phyloP scores from a whole-genome alignment of 2,329 filamentous ascomycete genomes.

The Hypoxylon sp. region DNA sequence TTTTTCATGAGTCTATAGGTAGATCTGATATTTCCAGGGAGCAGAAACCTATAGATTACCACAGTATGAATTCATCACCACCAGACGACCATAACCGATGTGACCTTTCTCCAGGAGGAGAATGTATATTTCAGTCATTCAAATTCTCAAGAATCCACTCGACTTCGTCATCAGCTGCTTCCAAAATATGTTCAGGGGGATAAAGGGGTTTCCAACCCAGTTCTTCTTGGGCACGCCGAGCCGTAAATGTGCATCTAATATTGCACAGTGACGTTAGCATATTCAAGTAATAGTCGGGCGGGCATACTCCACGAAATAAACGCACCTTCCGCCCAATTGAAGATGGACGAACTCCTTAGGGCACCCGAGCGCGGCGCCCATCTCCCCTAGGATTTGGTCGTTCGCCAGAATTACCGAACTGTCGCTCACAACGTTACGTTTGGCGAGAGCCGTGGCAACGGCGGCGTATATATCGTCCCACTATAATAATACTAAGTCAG shows the following conservation, averaged over 20 bases:
- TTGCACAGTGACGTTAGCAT: neutral
- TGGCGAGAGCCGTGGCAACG: slow-evolving; percentile 60
- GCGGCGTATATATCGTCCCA: slow-evolving; percentile 67
- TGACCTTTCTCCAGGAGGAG: too few species aligned
- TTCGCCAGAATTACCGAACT: slow-evolving; percentile 56
- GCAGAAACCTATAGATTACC: too few species aligned
- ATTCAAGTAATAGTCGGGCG: neutral
- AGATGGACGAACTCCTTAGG: slow-evolving; percentile 57
- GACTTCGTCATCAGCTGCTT: slow-evolving; percentile 62
- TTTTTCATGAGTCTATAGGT: too few species aligned
- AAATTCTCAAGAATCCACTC: slow-evolving; percentile 45
- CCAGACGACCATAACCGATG: too few species aligned
- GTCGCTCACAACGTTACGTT: slow-evolving; percentile 58
- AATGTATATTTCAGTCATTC: neutral
- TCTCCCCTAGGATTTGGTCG: slow-evolving; percentile 56
- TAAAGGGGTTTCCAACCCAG: slow-evolving; percentile 64
- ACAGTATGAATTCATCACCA: too few species aligned
- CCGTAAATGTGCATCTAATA: slow-evolving; percentile 60
- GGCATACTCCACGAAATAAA: slow-evolving; percentile 16
- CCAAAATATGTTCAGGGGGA: slow-evolving; percentile 61
- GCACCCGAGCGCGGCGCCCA: slow-evolving; percentile 59
- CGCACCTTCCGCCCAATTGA: slow-evolving; percentile 61
- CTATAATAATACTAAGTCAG: slow-evolving; percentile 15
- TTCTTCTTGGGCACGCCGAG: slow-evolving; percentile 56
- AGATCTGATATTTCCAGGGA: too few species aligned